Evolutionary conservation across 2,329 filamentous ascomycete species (phyloP).

Genomic region (Paecilomyces sp.): DNA sequence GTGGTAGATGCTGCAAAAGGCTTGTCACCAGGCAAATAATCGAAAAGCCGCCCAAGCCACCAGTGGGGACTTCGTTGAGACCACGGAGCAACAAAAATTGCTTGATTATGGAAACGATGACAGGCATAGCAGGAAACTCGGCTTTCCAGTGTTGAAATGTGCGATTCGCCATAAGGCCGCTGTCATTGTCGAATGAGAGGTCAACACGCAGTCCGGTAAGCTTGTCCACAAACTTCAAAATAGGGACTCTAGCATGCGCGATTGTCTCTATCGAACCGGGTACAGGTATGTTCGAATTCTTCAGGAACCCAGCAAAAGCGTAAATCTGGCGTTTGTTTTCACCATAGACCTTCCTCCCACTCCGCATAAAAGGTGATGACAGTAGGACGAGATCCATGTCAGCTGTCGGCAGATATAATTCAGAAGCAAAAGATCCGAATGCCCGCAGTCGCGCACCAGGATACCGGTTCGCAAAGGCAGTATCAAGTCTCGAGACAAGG

Average conservation of each 20-base stretch:
- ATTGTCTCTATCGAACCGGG: slow-evolving; percentile 60
- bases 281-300: slow-evolving; percentile 50
- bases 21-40: slow-evolving; percentile 90
- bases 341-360: slow-evolving; percentile 42
- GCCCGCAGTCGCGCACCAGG: slow-evolving; percentile 58
- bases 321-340: slow-evolving; percentile 51
- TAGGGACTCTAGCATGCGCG: slow-evolving; percentile 70
- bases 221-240: slow-evolving; percentile 83
- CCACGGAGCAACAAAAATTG: slow-evolving; percentile 85
- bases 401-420: slow-evolving; percentile 67
- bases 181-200: slow-evolving; percentile 87
- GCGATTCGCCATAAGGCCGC: slow-evolving; percentile 69
- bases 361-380: slow-evolving; percentile 53
- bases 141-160: slow-evolving; percentile 77
- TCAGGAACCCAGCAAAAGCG: slow-evolving; percentile 56
- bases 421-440: slow-evolving; percentile 93
- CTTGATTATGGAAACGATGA: slow-evolving; percentile 81
- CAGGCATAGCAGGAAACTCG: slow-evolving; percentile 75
- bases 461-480: slow-evolving; percentile 51
- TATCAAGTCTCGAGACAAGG: slow-evolving; percentile 62
- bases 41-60: slow-evolving; percentile 88
- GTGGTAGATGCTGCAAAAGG: slow-evolving; percentile 73
- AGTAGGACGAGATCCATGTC: slow-evolving; percentile 93
- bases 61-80: slow-evolving; percentile 83
- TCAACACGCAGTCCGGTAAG: slow-evolving; percentile 77